A percentile compares a stretch with the other conserved stretches of the same genome.
Conservation (phyloP, 306 rosid species). For the Rosa lucieae region DNA sequence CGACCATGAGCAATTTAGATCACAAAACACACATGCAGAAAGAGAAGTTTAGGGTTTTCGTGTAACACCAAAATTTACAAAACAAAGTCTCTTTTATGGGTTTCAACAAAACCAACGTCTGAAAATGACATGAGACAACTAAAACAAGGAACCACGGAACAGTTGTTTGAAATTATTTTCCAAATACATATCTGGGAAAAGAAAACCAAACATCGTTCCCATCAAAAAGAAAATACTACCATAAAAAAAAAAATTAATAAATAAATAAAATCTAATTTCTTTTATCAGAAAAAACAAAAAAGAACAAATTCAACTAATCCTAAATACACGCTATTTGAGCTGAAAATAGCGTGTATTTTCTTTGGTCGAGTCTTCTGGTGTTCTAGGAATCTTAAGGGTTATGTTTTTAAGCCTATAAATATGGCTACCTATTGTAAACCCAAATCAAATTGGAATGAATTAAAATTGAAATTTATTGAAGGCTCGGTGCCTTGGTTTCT, state of each 20-base stretch:
- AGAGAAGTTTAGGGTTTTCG: background rate
- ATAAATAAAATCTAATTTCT: too few relatives aligned
- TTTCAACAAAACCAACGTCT: background rate
- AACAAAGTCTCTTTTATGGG: background rate
- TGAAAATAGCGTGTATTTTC: background rate
- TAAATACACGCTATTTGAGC: background rate
- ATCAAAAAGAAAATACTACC: background rate
- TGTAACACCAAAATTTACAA: background rate
- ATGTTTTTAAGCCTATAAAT: too few relatives aligned
- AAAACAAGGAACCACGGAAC: background rate
- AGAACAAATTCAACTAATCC: background rate
- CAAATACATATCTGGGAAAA: background rate
- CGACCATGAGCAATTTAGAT: background rate
- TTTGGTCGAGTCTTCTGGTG: too few relatives aligned
- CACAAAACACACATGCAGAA: background rate
- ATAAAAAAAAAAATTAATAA: background rate
- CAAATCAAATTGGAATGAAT: too few relatives aligned
- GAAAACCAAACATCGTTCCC: background rate
- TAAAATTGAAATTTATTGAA: too few relatives aligned
- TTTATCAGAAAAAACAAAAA: background rate
- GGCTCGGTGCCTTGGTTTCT: too few relatives aligned
- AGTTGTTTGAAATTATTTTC: background rate
- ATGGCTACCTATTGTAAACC: too few relatives aligned
- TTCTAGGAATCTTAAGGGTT: too few relatives aligned
- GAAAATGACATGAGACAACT: background rate